These are phyloP conservation scores for Oryza glumipatula DNA, from an alignment of 176 grass and related monocot genomes.

Conservation along the genomic window DNA sequence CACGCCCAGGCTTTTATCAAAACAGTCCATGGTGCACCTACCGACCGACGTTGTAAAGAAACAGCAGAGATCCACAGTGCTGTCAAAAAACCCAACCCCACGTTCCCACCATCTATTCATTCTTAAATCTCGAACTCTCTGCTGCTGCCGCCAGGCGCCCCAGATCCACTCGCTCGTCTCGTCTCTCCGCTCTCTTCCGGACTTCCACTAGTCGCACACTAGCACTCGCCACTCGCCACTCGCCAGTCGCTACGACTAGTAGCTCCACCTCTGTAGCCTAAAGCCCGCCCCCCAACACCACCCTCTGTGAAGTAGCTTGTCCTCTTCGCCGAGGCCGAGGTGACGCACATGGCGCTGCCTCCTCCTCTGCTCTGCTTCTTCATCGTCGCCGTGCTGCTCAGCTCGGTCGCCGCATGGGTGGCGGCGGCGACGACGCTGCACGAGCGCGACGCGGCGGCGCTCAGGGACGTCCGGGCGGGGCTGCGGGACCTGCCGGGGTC, in stretches of 20 bases:
- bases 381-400: constrained; percentile 16
- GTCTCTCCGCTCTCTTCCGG: not conserved
- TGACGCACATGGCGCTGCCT: constrained; percentile 52
- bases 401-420: not conserved
- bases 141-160: not conserved
- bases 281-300: constrained; percentile 22
- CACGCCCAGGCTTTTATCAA: constrained; percentile 27
- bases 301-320: constrained; percentile 28
- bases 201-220: not conserved
- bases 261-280: not conserved
- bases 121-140: constrained; percentile 30
- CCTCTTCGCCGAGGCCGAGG: constrained; percentile 42
- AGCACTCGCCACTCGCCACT: not conserved
- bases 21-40: constrained; percentile 29
- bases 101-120: not conserved
- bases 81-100: not conserved
- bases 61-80: constrained; percentile 12
- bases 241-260: too few species aligned
- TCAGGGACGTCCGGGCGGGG: constrained; percentile 45
- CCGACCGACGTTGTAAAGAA: constrained; percentile 44
- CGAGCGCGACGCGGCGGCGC: constrained; percentile 55
- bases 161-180: constrained; percentile 20
- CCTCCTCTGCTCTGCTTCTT: not conserved
- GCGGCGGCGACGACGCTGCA: constrained; percentile 28
- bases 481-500: constrained; percentile 69